A percentile compares a stretch with the other conserved stretches of the same genome.
phyloP scores from a whole-genome alignment of 371 early-diverging fungal genomes.

The Batkoa obscura region DNA sequence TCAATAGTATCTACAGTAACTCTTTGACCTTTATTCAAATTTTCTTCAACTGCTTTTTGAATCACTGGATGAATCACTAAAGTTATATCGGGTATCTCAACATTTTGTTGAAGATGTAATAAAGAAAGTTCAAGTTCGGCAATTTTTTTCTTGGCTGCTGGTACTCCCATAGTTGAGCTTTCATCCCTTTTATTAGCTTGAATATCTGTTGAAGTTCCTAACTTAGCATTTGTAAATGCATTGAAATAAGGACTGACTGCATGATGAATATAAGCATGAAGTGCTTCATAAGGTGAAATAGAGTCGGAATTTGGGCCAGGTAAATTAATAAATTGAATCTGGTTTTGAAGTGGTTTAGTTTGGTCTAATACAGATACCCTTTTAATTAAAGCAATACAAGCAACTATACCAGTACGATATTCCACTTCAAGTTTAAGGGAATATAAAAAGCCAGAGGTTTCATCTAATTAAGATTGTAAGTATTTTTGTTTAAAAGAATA shows the following conservation, averaged over 20 bases:
- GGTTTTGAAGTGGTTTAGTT: slow-evolving; percentile 46
- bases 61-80: slow-evolving; percentile 76
- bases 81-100: slow-evolving; percentile 86
- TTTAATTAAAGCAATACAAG: slow-evolving; percentile 79
- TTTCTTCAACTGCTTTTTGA: slow-evolving; percentile 53
- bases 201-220: slow-evolving; percentile 20
- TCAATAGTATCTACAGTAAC: slow-evolving; percentile 58
- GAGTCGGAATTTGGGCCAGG: slow-evolving; percentile 59
- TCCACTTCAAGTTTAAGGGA: slow-evolving; percentile 53
- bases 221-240: slow-evolving; percentile 65
- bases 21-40: slow-evolving; percentile 37
- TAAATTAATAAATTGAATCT: slow-evolving; percentile 77
- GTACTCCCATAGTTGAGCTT: slow-evolving; percentile 82
- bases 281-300: slow-evolving; percentile 69
- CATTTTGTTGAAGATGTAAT: slow-evolving; percentile 88
- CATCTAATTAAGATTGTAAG: neutral
- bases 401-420: slow-evolving; percentile 51
- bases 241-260: slow-evolving; percentile 95
- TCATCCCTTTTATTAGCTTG: slow-evolving; percentile 38
- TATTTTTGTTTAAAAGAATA: neutral
- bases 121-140: slow-evolving; percentile 92
- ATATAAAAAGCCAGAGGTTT: slow-evolving; percentile 22
- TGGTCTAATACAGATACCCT: slow-evolving; percentile 54
- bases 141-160: slow-evolving; percentile 92
- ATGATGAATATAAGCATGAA: slow-evolving; percentile 80